A percentile compares a stretch with the other conserved stretches of the same genome.
Evolutionary conservation across 805 yeast species (phyloP).

Genomic region (Starmerella gropengiesseri): DNA sequence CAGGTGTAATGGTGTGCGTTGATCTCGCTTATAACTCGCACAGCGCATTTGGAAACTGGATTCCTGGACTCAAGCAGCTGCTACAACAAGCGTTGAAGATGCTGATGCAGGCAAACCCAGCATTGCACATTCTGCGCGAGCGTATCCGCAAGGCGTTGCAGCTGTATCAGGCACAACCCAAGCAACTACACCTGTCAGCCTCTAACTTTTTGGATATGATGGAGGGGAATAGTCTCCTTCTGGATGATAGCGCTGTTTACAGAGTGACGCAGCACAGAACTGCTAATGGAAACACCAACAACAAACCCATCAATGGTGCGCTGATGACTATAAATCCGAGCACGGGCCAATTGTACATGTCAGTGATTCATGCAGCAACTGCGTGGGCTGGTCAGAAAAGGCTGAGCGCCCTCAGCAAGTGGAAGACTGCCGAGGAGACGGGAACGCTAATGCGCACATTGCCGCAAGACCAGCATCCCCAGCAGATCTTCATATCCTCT

Average conservation of each 20-base stretch:
- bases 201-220: conserved; percentile 84
- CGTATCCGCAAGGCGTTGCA: conserved; percentile 90
- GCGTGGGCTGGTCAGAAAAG: conserved; percentile 92
- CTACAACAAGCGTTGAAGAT: conserved; percentile 87
- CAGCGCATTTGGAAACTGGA: conserved; percentile 96
- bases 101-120: conserved; percentile 90
- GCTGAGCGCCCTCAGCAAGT: conserved; percentile 82
- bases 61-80: conserved; percentile 83
- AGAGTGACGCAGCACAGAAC: conserved; percentile 87
- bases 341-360: conserved; percentile 80
- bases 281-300: conserved; percentile 82
- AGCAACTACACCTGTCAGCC: conserved; percentile 80
- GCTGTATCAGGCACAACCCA: conserved; percentile 85
- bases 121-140: conserved; percentile 80
- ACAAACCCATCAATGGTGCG: conserved; percentile 89
- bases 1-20: conserved; percentile 81
- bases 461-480: conserved; percentile 90
- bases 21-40: conserved; percentile 93
- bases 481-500: conserved; percentile 79
- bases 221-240: conserved; percentile 61
- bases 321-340: conserved; percentile 81
- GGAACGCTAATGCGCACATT: conserved; percentile 81
- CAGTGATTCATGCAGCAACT: conserved; percentile 83
- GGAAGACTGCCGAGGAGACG: conserved; percentile 98
- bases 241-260: conserved; percentile 91